A percentile compares a stretch with the other conserved stretches of the same genome.
phyloP scores from a whole-genome alignment of 2,329 filamentous ascomycete species.

The Clarireedia monteithiana region DNA sequence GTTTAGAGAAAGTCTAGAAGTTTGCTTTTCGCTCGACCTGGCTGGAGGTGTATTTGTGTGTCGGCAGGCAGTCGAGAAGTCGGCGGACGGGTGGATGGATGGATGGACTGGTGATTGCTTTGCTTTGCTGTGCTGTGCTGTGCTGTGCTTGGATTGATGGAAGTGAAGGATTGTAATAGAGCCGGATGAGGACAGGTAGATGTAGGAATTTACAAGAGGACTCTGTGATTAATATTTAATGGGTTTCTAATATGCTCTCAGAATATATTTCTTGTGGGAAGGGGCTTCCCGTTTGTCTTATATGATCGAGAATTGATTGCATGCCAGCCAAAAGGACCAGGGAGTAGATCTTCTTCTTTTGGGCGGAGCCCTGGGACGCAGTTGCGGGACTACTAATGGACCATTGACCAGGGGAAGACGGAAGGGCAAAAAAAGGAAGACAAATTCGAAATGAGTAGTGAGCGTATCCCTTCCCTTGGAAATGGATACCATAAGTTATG shows the following conservation, averaged over 20 bases:
- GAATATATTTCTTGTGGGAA: slow-evolving; percentile 12
- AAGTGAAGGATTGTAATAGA: background rate
- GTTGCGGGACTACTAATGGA: slow-evolving; percentile 20
- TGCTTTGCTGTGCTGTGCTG: too few relatives aligned
- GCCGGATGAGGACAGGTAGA: slow-evolving; percentile 9
- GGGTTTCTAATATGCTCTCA: background rate
- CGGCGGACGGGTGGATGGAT: background rate
- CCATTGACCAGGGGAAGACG: slow-evolving; percentile 24
- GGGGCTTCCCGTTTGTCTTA: slow-evolving; percentile 25
- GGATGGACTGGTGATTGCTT: background rate
- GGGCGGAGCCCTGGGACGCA: slow-evolving; percentile 13
- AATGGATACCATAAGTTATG: slow-evolving; percentile 6
- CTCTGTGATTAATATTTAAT: slow-evolving; percentile 13
- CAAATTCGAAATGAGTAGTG: slow-evolving; percentile 24
- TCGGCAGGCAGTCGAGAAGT: background rate
- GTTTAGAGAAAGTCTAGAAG: background rate
- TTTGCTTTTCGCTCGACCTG: background rate
- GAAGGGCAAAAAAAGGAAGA: slow-evolving; percentile 20
- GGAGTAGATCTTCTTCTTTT: slow-evolving; percentile 20
- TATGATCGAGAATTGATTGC: slow-evolving; percentile 22
- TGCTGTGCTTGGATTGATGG: background rate
- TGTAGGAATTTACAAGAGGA: slow-evolving; percentile 11
- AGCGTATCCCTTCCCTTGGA: slow-evolving; percentile 2
- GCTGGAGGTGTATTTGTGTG: too few relatives aligned
- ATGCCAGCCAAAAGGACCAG: slow-evolving; percentile 22